Base-by-base conservation (phyloP, 2,329 filamentous ascomycete genomes). In the Neofusicoccum ribis region DNA sequence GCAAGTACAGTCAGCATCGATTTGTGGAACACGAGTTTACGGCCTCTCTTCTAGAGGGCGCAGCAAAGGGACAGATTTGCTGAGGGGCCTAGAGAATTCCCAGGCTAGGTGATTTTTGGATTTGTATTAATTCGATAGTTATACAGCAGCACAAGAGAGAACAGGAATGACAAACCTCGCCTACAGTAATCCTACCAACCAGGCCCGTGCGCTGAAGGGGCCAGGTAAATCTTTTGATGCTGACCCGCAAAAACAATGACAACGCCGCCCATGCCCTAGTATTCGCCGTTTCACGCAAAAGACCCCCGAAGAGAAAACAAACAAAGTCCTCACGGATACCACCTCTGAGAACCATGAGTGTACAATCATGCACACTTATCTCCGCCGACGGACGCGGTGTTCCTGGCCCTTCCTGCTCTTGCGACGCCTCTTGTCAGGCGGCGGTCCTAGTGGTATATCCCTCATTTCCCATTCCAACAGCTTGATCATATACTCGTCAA, bases 401-500 rank as follows among this genome's bases (percentile, higher is more conserved):
- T 65, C 63, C 31, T 56, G 47, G 4, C 63, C 63, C 17, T 61
- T 65, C 37, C 54, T 54, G 6, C 44, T 66, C 43, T 60, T 60
- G 11, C 59, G 49, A 3, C 64, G 64, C 20, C 49, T 66, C 41
- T 44, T 62, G n/a, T 65, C 63, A n/a, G 54, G 54, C 47, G 64
- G 64, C 17, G 64, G 64, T 1, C 54, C 50, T 20, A 66, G 43
- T 12, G 64, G 64, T 11, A 66, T 43, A 34, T 63, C 64, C 41
- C 59, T 46, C 64, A 66, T 39, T 36, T 66, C 64, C 64, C 64
- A 66, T 15, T 66, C 64, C 47, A 23, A 37, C 20, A 62, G 37
- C 12, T 31, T 60, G 17, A 66, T 39, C 64, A 66, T 66, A 37
- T 54, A 62, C 39, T 66, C 64, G 50, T 66, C 64, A 3, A 66